These are phyloP conservation scores for Melastoma candidum DNA, from an alignment of 441 rosid genomes.

Conservation along the genomic window DNA sequence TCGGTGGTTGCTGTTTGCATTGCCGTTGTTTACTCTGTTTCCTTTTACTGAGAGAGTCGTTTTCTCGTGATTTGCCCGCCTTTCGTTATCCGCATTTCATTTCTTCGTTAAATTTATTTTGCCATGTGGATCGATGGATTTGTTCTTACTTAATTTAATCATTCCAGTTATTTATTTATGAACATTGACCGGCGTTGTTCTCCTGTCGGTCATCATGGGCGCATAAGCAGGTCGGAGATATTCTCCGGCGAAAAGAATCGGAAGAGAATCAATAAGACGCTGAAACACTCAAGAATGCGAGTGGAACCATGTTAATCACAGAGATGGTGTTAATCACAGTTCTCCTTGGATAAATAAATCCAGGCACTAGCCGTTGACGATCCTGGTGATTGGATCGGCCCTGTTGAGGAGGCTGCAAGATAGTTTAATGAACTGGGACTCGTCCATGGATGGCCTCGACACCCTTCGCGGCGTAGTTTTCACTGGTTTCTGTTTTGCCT, in stretches of 20 bases:
- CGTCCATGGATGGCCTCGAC: slow-evolving; percentile 89
- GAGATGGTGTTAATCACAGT: slow-evolving; percentile 20
- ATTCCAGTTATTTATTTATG: no score
- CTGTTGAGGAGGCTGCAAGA: slow-evolving; percentile 35
- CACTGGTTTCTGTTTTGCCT: slow-evolving; percentile 49
- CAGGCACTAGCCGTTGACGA: slow-evolving; percentile 30
- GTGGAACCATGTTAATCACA: not conserved
- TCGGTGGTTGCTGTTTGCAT: slow-evolving; percentile 15
- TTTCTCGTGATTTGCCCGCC: slow-evolving; percentile 16
- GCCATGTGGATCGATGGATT: no score
- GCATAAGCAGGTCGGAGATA: no score
- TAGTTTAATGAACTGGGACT: slow-evolving; percentile 64
- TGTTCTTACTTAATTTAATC: no score
- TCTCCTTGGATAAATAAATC: slow-evolving; percentile 36
- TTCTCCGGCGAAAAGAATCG: no score
- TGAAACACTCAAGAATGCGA: no score
- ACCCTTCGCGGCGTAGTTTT: slow-evolving; percentile 24
- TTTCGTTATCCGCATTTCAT: no score
- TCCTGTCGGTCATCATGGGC: no score
- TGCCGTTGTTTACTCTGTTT: slow-evolving; percentile 28
- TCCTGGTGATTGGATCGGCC: slow-evolving; percentile 36
- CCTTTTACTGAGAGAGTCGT: slow-evolving; percentile 30
- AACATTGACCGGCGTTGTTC: no score
- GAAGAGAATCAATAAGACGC: no score
- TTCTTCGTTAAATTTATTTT: no score